Conservation (phyloP, 1,284 basidiomycete genomes). For the Stygiomarasmius scandens region DNA sequence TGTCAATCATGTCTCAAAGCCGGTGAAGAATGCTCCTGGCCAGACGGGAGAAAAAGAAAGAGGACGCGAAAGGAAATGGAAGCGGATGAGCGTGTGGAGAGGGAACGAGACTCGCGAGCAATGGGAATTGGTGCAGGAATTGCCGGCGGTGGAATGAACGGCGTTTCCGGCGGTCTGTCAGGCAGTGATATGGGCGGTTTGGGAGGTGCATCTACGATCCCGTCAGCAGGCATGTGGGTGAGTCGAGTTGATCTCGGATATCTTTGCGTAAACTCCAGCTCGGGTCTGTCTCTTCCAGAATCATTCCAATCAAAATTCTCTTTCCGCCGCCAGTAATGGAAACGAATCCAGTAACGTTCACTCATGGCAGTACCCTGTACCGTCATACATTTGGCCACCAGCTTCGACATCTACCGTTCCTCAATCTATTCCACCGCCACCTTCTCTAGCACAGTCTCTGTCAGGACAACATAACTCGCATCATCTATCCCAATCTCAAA, state of each 20-base stretch:
- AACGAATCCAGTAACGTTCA: not conserved
- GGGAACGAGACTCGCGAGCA: slow-evolving; percentile 11
- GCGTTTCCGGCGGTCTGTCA: not conserved
- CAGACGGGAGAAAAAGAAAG: slow-evolving; percentile 36
- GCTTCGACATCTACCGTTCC: not conserved
- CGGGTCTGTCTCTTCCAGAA: too few species aligned
- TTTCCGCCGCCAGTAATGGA: not conserved
- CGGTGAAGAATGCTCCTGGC: slow-evolving; percentile 37
- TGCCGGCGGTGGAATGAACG: not conserved
- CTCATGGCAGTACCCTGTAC: not conserved
- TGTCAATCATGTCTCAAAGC: slow-evolving; percentile 36
- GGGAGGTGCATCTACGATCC: not conserved
- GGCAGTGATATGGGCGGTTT: not conserved
- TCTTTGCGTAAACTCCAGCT: too few species aligned
- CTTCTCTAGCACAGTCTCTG: not conserved
- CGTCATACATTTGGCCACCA: not conserved
- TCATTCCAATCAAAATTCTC: not conserved
- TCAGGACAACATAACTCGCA: not conserved
- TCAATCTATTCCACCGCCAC: not conserved
- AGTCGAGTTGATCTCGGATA: too few species aligned
- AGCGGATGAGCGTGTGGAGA: slow-evolving; percentile 32
- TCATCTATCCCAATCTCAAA: too few species aligned
- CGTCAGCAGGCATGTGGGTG: not conserved
- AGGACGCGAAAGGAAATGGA: slow-evolving; percentile 43
- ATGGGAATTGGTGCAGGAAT: not conserved